A percentile compares a stretch with the other conserved stretches of the same genome.
phyloP scores from a whole-genome alignment of 1,139 yeast species.

The Waltiozyma solani region DNA sequence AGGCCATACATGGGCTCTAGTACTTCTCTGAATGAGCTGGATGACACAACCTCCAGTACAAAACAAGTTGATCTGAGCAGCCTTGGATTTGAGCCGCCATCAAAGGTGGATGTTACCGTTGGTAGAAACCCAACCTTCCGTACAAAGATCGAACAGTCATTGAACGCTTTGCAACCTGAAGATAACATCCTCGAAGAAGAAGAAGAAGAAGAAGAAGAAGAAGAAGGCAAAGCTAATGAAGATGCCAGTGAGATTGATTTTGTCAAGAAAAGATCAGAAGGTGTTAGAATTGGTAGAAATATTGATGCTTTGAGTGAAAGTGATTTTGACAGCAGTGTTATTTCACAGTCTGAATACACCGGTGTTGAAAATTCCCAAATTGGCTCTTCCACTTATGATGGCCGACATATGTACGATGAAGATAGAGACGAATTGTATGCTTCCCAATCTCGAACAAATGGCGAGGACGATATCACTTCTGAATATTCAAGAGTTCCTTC shows the following conservation, averaged over 20 bases:
- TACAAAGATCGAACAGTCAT: constrained; percentile 16
- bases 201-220: neutral
- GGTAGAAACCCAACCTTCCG: constrained; percentile 16
- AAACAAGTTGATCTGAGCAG: neutral
- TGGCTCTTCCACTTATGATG: too few relatives aligned
- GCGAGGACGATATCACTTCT: neutral
- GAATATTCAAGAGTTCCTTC: neutral
- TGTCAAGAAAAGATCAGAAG: constrained; percentile 8
- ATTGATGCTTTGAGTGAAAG: constrained; percentile 6
- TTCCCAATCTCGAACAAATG: too few relatives aligned
- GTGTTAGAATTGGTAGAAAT: constrained; percentile 1
- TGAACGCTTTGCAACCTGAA: constrained; percentile 13
- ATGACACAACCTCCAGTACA: neutral
- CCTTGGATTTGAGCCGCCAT: neutral
- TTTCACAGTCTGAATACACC: constrained; percentile 1
- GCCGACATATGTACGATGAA: too few relatives aligned
- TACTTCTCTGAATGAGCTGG: constrained; percentile 1
- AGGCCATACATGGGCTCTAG: constrained; percentile 6
- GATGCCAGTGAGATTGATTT: constrained; percentile 7
- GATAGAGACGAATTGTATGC: too few relatives aligned
- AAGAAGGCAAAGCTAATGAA: neutral
- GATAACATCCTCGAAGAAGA: neutral
- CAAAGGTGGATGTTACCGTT: constrained; percentile 1
- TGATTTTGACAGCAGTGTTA: constrained; percentile 3
- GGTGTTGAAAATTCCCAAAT: neutral